These are phyloP conservation scores for Paecilomyces sp. DNA, from an alignment of 2,329 filamentous ascomycete genomes.

Conservation along the genomic window DNA sequence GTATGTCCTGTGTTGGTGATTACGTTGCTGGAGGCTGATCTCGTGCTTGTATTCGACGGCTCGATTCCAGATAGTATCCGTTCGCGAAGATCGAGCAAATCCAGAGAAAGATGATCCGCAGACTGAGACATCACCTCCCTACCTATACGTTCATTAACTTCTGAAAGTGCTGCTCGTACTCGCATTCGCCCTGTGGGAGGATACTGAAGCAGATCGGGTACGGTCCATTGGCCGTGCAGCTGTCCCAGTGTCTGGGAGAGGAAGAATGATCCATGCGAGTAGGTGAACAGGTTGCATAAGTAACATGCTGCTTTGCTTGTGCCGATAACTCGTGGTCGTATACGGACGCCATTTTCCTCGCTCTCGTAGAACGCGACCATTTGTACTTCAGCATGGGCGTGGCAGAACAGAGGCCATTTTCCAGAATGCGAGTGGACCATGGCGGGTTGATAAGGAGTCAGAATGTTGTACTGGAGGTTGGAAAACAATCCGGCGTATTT, in stretches of 20 bases:
- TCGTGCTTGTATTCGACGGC: neutral
- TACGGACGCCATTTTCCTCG: neutral
- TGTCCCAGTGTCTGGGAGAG: slow-evolving; percentile 10
- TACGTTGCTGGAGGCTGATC: neutral
- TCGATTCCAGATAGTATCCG: neutral
- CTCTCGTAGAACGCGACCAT: slow-evolving; percentile 8
- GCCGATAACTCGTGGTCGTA: slow-evolving; percentile 11
- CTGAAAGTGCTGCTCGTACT: neutral
- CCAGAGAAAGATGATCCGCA: neutral
- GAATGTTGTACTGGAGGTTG: slow-evolving; percentile 1
- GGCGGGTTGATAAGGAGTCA: slow-evolving; percentile 2
- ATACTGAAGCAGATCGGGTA: slow-evolving; percentile 9
- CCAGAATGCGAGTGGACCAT: neutral
- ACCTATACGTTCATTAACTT: neutral
- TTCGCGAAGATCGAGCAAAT: neutral
- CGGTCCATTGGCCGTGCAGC: slow-evolving; percentile 12
- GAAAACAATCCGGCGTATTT: slow-evolving; percentile 6
- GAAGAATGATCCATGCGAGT: slow-evolving; percentile 6
- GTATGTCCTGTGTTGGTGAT: neutral
- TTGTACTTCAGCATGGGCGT: slow-evolving; percentile 14
- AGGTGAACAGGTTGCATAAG: slow-evolving; percentile 13
- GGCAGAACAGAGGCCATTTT: neutral
- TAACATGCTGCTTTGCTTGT: slow-evolving; percentile 15
- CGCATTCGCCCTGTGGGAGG: neutral
- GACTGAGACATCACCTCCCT: neutral